These are phyloP conservation scores for Candida glucosophila DNA, from an alignment of 1,139 yeast species.

Conservation along the genomic window DNA sequence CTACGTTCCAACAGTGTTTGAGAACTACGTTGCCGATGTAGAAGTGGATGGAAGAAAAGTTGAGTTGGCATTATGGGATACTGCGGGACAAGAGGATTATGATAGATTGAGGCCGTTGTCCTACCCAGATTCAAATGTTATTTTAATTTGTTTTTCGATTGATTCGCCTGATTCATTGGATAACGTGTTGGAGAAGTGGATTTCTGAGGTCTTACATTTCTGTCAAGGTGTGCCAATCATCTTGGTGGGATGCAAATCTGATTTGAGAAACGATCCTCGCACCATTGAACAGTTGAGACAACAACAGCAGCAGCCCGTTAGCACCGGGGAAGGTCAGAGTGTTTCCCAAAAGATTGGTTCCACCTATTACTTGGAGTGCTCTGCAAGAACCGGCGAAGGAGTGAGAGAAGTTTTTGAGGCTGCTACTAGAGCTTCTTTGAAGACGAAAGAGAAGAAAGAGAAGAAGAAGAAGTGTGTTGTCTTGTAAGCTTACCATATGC, in stretches of 20 bases:
- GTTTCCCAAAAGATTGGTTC: conserved; percentile 88
- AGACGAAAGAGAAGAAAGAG: conserved; percentile 51
- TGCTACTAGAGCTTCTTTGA: conserved; percentile 82
- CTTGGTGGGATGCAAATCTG: conserved; percentile 87
- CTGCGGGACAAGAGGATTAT: conserved; percentile 97
- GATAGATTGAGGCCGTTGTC: conserved; percentile 91
- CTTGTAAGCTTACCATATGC: conserved; percentile 32
- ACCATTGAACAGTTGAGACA: conserved; percentile 71
- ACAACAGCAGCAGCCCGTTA: conserved; percentile 69
- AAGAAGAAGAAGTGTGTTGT: conserved; percentile 52
- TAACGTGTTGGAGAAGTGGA: conserved; percentile 93
- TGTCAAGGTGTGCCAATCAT: conserved; percentile 94
- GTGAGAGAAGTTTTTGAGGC: conserved; percentile 88
- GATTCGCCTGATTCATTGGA: conserved; percentile 90
- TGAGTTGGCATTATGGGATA: conserved; percentile 94
- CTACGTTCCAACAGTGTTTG: conserved; percentile 92
- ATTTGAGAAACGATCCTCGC: conserved; percentile 73
- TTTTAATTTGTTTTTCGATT: conserved; percentile 83
- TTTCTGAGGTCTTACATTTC: conserved; percentile 86
- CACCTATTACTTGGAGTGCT: conserved; percentile 80
- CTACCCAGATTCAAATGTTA: conserved; percentile 89
- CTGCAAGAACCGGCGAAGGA: conserved; percentile 86
- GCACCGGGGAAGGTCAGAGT: conserved; percentile 70
- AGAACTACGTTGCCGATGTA: conserved; percentile 89
- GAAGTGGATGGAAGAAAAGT: conserved; percentile 93